Evolutionary conservation across 2,329 filamentous ascomycete genomes (phyloP).

Genomic region (Scedosporium boydii): DNA sequence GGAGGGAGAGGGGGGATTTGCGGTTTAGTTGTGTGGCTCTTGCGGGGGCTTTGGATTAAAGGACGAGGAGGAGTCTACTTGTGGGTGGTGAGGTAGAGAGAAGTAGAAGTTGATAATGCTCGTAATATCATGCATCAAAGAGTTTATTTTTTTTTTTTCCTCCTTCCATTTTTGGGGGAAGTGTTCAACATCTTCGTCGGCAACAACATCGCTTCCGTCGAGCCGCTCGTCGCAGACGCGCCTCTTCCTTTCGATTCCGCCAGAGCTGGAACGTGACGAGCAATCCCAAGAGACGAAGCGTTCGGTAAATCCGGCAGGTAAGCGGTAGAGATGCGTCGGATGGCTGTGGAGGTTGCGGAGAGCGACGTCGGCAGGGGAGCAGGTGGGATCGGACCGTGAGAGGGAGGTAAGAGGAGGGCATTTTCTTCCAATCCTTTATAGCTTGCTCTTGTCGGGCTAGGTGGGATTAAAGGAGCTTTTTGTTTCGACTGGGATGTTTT

Average conservation of each 20-base stretch:
- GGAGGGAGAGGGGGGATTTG: conserved; percentile 45
- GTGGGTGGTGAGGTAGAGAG: not conserved
- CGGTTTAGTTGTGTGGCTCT: conserved; percentile 50
- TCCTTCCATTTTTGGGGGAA: too few relatives aligned
- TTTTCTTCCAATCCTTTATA: not conserved
- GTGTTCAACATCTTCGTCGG: too few relatives aligned
- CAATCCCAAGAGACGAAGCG: not conserved
- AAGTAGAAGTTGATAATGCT: too few relatives aligned
- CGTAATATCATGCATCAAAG: too few relatives aligned
- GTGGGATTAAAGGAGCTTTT: too few relatives aligned
- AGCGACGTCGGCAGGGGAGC: not conserved
- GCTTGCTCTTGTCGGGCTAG: too few relatives aligned
- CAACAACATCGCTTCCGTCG: not conserved
- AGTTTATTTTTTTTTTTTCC: too few relatives aligned
- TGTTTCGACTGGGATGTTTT: too few relatives aligned
- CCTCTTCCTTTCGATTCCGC: not conserved
- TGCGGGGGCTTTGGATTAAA: conserved; percentile 39
- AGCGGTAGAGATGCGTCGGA: not conserved
- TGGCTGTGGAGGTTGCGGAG: not conserved
- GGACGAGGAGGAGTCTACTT: too few relatives aligned
- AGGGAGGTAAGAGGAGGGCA: not conserved
- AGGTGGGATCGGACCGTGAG: not conserved
- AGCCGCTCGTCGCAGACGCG: not conserved
- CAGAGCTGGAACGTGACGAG: not conserved
- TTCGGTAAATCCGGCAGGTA: not conserved